Base-by-base conservation (phyloP, 768 basidiomycete genomes). In the Pisolithus tinctorius region DNA sequence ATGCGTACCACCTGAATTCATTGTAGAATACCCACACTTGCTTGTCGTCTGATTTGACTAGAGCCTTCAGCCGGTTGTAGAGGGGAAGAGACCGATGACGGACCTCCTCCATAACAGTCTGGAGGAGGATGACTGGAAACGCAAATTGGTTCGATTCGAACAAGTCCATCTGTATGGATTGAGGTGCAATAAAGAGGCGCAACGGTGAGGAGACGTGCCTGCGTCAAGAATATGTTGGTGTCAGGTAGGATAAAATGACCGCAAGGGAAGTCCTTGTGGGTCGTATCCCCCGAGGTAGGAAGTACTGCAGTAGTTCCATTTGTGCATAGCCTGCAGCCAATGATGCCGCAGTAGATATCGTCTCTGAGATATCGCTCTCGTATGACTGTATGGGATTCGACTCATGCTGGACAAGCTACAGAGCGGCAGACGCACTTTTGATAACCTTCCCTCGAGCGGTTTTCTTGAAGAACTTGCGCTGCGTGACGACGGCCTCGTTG, bases 91-190 rank as follows among this genome's bases (percentile, higher is more conserved):
- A 93, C 17, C 96, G 80, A 65, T 98, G 96, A 52, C 95, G 79
- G 53, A 97, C 93, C 81, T 99, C 96, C 57, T 96, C 90, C 48
- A 98, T 74, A 2, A 97, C 94, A 0, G 95, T 99, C 69, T 98
- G 95, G 2, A 96, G 79, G 23, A 99, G 73, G 50, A 99, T 84
- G 49, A 97, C 82, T 0, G 94, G 92, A 0, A 86, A 74, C 0
- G 70, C 77, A 59, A 94, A 89, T 1, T 82, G 71, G 1, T 77
- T 70, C 0, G 88, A 89, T 65, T 93, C 88, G 37, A 98, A 74
- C 48, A 98, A 75, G 69, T 99, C 96, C 88, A 98, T 97, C 90
- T 96, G 59, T 5, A 46, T 7, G 14, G 10, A 9, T 6, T 25
- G 14, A 4, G 8, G 17, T 50, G 14, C 0, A 2, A 25, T 50